phyloP scores from a whole-genome alignment of 2,329 filamentous ascomycete species.

The Colletotrichum lindemuthianum region DNA sequence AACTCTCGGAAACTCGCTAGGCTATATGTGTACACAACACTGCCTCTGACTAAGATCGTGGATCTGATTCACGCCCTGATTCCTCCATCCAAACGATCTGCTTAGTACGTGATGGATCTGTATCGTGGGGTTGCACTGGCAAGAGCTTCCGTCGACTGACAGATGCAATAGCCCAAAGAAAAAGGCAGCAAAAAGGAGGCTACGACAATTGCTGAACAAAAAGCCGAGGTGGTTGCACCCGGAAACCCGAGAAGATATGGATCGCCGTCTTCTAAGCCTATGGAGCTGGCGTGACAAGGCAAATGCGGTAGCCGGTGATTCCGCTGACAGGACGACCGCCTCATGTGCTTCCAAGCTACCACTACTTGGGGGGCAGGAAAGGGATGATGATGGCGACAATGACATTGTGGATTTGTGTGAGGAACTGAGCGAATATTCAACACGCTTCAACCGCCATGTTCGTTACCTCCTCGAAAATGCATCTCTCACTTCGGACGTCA shows the following conservation, averaged over 20 bases:
- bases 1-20: background rate
- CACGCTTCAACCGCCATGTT: no score
- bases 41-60: background rate
- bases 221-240: background rate
- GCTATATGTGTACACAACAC: background rate
- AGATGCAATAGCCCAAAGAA: background rate
- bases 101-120: background rate
- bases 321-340: no score
- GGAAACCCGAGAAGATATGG: background rate
- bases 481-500: no score
- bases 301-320: no score
- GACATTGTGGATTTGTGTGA: no score
- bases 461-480: no score
- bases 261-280: background rate
- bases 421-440: no score
- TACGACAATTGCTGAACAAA: background rate
- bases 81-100: background rate
- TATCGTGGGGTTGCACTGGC: background rate
- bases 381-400: no score
- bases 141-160: background rate
- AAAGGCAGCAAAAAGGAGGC: background rate
- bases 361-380: no score
- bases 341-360: no score
- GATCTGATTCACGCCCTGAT: background rate
- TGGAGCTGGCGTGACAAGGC: background rate